Evolutionary conservation across 1,284 basidiomycete species (phyloP), one percentile per base, ranked within the genome.

Genomic region (Kalmanozyma brasiliensis): DNA sequence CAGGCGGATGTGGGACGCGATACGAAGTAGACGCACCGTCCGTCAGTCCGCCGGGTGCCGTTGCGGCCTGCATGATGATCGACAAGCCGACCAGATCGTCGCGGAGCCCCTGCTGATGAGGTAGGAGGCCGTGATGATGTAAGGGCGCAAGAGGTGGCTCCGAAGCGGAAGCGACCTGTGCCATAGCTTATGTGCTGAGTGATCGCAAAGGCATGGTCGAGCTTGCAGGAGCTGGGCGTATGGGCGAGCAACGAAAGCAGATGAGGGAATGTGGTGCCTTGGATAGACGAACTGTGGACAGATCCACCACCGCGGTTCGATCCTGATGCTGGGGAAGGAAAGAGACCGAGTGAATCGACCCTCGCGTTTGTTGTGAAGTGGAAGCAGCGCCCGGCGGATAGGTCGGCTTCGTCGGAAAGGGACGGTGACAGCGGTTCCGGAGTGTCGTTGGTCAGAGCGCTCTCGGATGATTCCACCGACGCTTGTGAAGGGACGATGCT

Each of bases 81-180:
- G 48, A 35, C 20, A 48, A 43, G 47, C 44, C 44, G 19, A 34
- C 46, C 55, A 49, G 47, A 37, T 64, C 32, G 45, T 34, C 22
- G 41, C 29, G 33, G n/a, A 52, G 49, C 47, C 19, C 37, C 36
- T 30, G 40, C 30, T 49, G 47, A 34, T 42, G 62, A 49, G 51
- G 51, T 16, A 33, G 16, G 23, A 37, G 47, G 29, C 59, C 62
- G 56, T 6, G 26, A 6, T 53, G 55, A 23, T 53, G 55, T 43
- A 51, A 16, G 17, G 48, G 47, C 30, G 56, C 55, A 40, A 59
- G 38, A 33, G 51, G 47, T 36, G 51, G 56, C 37, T 55, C 46
- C 30, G 62, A 51, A 51, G 43, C 43, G 33, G 52, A 58, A 65
- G 62, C 62, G 30, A 65, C 62, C 62, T 59, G 62, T 53, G 62